Conservation (phyloP, 2,329 filamentous ascomycete species). For the Claviceps quebecensis region DNA sequence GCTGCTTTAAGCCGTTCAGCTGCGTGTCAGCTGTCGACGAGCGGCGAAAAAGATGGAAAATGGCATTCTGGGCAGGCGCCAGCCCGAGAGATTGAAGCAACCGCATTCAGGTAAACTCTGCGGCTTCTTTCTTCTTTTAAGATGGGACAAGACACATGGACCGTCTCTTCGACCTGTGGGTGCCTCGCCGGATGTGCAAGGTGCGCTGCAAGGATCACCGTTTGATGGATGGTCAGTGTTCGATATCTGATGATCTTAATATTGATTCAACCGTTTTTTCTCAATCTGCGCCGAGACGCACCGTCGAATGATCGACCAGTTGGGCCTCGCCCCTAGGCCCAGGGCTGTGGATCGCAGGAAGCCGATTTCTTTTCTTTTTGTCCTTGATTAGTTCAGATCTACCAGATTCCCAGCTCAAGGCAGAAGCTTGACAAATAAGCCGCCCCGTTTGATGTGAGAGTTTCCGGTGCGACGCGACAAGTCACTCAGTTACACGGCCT, state of each 20-base stretch:
- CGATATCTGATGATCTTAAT: no score
- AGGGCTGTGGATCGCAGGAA: no score
- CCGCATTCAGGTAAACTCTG: conserved; percentile 8
- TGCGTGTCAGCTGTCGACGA: conserved; percentile 12
- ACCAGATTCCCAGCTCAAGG: no score
- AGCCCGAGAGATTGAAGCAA: conserved; percentile 17
- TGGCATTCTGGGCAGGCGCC: conserved; percentile 17
- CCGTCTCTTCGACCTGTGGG: neutral
- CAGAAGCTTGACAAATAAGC: neutral
- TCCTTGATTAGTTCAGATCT: no score
- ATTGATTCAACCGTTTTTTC: neutral
- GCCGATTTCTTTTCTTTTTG: neutral
- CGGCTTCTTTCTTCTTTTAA: neutral
- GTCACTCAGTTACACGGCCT: neutral
- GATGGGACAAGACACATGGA: neutral
- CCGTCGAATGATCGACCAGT: neutral
- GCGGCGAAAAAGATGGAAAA: conserved; percentile 19
- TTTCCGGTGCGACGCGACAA: neutral
- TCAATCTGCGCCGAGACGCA: neutral
- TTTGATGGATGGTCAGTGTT: no score
- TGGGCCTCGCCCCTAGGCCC: neutral
- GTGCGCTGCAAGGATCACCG: no score
- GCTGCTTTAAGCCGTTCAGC: neutral
- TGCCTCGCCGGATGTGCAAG: neutral
- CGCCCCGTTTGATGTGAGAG: neutral